Conservation (phyloP, 192 early-diverging fungal species). For the Diversispora eburnea region DNA sequence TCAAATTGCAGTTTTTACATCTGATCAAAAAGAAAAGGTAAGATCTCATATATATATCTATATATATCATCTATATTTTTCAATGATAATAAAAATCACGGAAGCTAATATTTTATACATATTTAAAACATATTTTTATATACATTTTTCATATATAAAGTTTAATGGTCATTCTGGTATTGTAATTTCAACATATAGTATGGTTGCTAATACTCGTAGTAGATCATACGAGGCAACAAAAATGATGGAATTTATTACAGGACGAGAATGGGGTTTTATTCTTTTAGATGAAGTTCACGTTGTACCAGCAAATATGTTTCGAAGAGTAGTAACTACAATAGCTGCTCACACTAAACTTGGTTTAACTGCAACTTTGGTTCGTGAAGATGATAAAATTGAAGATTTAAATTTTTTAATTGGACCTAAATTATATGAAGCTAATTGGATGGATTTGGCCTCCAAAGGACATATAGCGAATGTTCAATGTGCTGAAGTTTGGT, state of each 20-base stretch:
- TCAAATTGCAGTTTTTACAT: conserved; percentile 94
- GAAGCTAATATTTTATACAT: neutral
- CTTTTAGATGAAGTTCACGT: conserved; percentile 99
- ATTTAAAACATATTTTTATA: neutral
- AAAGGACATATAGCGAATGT: conserved; percentile 98
- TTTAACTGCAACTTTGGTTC: conserved; percentile 93
- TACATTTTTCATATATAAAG: conserved; percentile 8
- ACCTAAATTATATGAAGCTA: conserved; percentile 98
- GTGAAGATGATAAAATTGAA: conserved; percentile 98
- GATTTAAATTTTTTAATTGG: conserved; percentile 98
- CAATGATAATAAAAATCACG: neutral
- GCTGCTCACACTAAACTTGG: conserved; percentile 96
- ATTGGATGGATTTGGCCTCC: conserved; percentile 99
- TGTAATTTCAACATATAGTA: conserved; percentile 95
- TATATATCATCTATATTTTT: neutral
- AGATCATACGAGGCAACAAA: conserved; percentile 89
- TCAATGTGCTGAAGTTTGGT: conserved; percentile 99
- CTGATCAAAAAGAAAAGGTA: conserved; percentile 79
- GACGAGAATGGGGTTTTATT: conserved; percentile 96
- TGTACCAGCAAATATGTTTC: conserved; percentile 95
- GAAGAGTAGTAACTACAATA: conserved; percentile 87
- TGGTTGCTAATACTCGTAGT: conserved; percentile 92
- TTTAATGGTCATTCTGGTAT: conserved; percentile 87
- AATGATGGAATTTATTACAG: conserved; percentile 92
- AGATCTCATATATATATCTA: neutral